A percentile compares a stretch with the other conserved stretches of the same genome.
These are phyloP conservation scores for Suhomyces pyralidae DNA, from an alignment of 805 yeast species.

Conservation along the genomic window DNA sequence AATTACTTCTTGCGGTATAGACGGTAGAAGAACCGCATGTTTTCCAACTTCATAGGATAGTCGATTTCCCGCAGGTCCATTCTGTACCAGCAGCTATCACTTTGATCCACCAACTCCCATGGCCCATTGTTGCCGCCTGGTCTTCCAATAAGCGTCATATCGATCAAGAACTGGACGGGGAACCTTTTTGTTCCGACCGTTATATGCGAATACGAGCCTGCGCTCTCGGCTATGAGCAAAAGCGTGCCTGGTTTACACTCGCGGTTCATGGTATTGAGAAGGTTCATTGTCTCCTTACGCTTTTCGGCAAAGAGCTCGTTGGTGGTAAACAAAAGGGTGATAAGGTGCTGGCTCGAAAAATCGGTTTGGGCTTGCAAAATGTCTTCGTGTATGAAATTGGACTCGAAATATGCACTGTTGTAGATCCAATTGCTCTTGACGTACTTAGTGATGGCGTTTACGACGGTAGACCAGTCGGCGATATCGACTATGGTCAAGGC, in stretches of 20 bases:
- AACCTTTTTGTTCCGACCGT: constrained; percentile 71
- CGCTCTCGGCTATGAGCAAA: constrained; percentile 76
- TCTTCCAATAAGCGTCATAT: constrained; percentile 62
- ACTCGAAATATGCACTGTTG: constrained; percentile 23
- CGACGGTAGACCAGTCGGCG: constrained; percentile 69
- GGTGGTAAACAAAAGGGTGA: constrained; percentile 80
- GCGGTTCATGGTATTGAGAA: constrained; percentile 52
- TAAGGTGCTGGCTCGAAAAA: constrained; percentile 30
- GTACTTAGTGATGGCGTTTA: constrained; percentile 41
- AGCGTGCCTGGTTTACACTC: constrained; percentile 55
- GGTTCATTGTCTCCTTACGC: constrained; percentile 54
- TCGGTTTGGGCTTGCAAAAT: constrained; percentile 16
- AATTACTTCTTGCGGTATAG: constrained; percentile 55
- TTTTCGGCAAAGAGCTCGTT: constrained; percentile 79
- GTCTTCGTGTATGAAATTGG: constrained; percentile 30
- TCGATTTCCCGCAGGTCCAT: constrained; percentile 45
- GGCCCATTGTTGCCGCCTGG: constrained; percentile 41
- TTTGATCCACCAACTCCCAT: constrained; percentile 64
- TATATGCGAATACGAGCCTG: constrained; percentile 85
- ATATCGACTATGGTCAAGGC: constrained; percentile 64
- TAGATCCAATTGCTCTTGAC: constrained; percentile 56
- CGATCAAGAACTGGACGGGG: constrained; percentile 79
- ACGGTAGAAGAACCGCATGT: constrained; percentile 83
- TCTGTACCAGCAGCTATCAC: constrained; percentile 84
- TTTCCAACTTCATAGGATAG: constrained; percentile 70